Percentiles rank a stretch among this genome's conserved stretches.
phyloP scores from a whole-genome alignment of 2,329 filamentous ascomycete species.

The Colletotrichum destructivum region DNA sequence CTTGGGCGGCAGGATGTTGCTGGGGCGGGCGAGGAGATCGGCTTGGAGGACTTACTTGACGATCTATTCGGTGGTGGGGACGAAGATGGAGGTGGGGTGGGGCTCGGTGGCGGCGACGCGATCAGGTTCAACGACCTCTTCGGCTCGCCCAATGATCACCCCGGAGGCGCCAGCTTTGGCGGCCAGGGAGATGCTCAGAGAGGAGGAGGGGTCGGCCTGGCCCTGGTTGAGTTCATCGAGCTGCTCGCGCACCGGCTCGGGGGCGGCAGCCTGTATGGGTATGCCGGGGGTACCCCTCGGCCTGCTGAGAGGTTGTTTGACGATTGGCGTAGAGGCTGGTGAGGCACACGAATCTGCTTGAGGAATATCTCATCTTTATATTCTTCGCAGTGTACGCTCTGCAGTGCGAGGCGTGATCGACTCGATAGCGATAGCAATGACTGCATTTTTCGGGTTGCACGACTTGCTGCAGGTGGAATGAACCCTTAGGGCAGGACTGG shows the following conservation, averaged over 20 bases:
- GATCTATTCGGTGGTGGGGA: not conserved
- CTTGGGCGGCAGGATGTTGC: not conserved
- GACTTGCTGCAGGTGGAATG: too few relatives aligned
- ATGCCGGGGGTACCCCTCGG: not conserved
- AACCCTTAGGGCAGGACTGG: too few relatives aligned
- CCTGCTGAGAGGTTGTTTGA: constrained; percentile 25
- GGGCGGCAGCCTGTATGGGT: not conserved
- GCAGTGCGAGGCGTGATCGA: too few relatives aligned
- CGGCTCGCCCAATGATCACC: not conserved
- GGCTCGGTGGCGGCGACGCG: not conserved
- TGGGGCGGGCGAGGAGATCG: not conserved
- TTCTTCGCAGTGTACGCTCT: too few relatives aligned
- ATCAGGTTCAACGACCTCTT: not conserved
- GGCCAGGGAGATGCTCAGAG: not conserved
- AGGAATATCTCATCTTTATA: not conserved
- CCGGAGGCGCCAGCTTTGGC: not conserved
- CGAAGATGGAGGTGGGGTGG: not conserved
- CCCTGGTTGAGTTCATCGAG: constrained; percentile 21
- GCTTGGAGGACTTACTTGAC: constrained; percentile 17
- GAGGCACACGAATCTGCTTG: not conserved
- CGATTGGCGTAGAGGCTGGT: constrained; percentile 24
- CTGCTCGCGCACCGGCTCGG: constrained; percentile 10
- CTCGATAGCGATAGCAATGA: too few relatives aligned
- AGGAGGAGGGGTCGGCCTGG: constrained; percentile 16
- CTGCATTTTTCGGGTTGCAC: too few relatives aligned